Conservation (phyloP, 441 rosid species). For the Mallotus repandus region DNA sequence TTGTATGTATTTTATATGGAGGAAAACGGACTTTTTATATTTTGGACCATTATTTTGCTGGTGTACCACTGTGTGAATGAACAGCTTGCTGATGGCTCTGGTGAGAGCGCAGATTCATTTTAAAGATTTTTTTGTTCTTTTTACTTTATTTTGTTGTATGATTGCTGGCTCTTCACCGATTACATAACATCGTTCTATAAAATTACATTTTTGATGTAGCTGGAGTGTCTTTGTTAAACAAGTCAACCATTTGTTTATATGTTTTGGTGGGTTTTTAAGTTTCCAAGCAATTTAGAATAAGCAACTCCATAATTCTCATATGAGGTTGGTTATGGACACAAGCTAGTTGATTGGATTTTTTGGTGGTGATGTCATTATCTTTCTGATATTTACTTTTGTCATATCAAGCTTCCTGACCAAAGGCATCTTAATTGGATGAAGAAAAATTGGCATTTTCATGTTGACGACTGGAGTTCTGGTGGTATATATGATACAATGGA, state of each 20-base stretch:
- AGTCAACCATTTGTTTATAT: constrained; percentile 23
- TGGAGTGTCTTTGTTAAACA: constrained; percentile 28
- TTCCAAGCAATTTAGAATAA: constrained; percentile 4
- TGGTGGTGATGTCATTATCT: neutral
- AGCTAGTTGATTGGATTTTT: constrained; percentile 3
- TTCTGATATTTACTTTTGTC: constrained; percentile 4
- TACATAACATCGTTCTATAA: constrained; percentile 3
- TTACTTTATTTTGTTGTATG: neutral
- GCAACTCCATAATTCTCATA: constrained; percentile 11
- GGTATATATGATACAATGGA: neutral
- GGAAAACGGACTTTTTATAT: constrained; percentile 16
- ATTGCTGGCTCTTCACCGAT: neutral
- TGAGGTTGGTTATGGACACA: neutral
- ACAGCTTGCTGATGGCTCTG: constrained; percentile 11
- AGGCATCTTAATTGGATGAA: neutral
- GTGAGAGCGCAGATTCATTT: constrained; percentile 10
- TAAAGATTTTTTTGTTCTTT: constrained; percentile 3
- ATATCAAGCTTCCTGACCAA: neutral
- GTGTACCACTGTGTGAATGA: constrained; percentile 9
- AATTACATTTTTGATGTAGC: constrained; percentile 21
- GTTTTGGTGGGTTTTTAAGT: constrained; percentile 10
- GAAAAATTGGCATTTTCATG: neutral
- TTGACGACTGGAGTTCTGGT: neutral
- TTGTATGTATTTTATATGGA: constrained; percentile 7
- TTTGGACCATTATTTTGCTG: constrained; percentile 11